phyloP scores from a whole-genome alignment of 352 stramenopile species.

The Globisporangium parvum region DNA sequence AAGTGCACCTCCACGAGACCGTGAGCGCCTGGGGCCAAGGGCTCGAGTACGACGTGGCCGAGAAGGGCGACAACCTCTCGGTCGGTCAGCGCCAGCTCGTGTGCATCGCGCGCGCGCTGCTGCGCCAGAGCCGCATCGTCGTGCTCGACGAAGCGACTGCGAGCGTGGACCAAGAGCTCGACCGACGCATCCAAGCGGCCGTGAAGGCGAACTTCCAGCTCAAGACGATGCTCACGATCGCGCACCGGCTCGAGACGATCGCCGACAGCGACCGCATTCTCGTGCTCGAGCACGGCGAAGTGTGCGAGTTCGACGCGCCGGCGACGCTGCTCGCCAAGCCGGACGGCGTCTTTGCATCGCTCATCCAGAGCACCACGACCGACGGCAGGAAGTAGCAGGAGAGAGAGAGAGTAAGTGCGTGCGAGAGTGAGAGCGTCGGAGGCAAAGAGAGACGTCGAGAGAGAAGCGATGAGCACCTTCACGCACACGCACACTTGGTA shows the following conservation, averaged over 20 bases:
- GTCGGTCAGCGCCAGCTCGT: slow-evolving; percentile 92
- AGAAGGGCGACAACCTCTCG: slow-evolving; percentile 91
- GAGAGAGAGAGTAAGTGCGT: no score
- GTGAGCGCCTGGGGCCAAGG: slow-evolving; percentile 16
- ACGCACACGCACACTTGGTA: no score
- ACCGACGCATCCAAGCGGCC: slow-evolving; percentile 28
- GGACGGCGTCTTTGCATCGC: neutral
- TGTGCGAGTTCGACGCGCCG: slow-evolving; percentile 15
- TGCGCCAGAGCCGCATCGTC: slow-evolving; percentile 79
- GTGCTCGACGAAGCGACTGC: slow-evolving; percentile 96
- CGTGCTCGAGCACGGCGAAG: slow-evolving; percentile 60
- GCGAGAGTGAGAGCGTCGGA: no score
- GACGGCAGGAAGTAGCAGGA: no score
- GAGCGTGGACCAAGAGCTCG: slow-evolving; percentile 80
- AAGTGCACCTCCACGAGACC: slow-evolving; percentile 20
- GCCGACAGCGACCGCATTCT: slow-evolving; percentile 50
- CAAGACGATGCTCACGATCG: slow-evolving; percentile 92
- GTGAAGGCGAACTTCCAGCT: slow-evolving; percentile 70
- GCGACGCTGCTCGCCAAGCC: neutral
- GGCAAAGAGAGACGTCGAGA: no score
- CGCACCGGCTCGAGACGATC: slow-evolving; percentile 92
- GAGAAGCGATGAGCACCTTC: no score
- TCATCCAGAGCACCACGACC: no score
- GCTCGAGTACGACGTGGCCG: slow-evolving; percentile 78
- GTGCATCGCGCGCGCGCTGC: slow-evolving; percentile 90